Base-by-base conservation (phyloP, 2,329 filamentous ascomycete species). In the Diaporthe longicolla region DNA sequence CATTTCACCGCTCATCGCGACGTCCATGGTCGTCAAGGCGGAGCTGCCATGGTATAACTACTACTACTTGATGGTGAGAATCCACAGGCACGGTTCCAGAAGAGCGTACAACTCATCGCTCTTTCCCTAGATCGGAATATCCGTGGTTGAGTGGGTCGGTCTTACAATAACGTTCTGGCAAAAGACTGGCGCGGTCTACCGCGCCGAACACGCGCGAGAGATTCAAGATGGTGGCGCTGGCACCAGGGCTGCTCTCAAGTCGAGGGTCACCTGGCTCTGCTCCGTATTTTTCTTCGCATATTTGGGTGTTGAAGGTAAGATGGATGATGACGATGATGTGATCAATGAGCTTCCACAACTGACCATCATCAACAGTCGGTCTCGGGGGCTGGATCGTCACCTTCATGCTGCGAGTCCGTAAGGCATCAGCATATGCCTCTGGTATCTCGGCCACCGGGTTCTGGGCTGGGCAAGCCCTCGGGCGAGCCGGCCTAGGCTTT, bases 361-460 rank as follows among this genome's bases (percentile, higher is more conserved):
- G 8, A 65, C 29, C 17, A 24, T 15, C 21, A 9, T 35, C 43
- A 4, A 50, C 43, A 65, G 61, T 65, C 15, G 61, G 45, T 24
- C 75, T 83, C 43, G 73, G 93, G 48, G 83, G 93, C 19, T 95
- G 93, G 93, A 92, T 97, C 76, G 92, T 94, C 65, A 92, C 92
- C 0, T 97, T 97, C 81, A 97, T 97, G 94, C 90, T 95, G n/a
- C 86, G 89, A 26, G 91, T 95, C 32, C 89, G 95, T 19, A 82
- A 92, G 50, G 94, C 92, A 4, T 88, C 86, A 32, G 85, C 90
- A 0, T 96, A 97, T 79, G 87, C 91, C 2, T 92, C 93, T 45
- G 94, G 94, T 3, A 90, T 97, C 84, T 91, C 90, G 0, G 92
- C 91, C 0, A 96, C 94, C 0, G 92, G 94, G 0, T 97, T 96